These are phyloP conservation scores for Vaccinium macrocarpon DNA, from an alignment of 148 eudicot species.

Conservation along the genomic window DNA sequence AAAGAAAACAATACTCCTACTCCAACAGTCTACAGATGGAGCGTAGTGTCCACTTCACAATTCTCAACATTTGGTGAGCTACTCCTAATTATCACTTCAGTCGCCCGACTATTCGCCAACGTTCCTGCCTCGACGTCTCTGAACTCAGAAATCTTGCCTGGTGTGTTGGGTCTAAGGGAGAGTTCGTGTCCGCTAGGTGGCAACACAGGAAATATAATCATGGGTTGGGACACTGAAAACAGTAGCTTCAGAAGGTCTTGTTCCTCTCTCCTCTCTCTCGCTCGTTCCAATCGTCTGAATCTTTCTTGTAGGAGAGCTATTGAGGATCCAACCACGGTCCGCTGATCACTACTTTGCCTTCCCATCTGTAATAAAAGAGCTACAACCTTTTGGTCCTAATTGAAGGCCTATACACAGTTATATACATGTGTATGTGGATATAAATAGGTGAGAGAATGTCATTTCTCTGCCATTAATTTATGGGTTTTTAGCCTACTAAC, in stretches of 20 bases:
- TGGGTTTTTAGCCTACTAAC: neutral
- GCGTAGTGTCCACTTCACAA: slow-evolving; percentile 24
- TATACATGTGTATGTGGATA: neutral
- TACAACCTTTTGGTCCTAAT: neutral
- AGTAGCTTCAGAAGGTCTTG: slow-evolving; percentile 17
- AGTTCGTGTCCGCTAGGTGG: neutral
- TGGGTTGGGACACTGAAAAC: slow-evolving; percentile 14
- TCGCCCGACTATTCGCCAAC: neutral
- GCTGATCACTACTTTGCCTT: neutral
- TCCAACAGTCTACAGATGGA: slow-evolving; percentile 16
- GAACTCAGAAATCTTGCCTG: slow-evolving; percentile 8
- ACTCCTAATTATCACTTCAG: neutral
- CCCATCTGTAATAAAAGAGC: neutral
- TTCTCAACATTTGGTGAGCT: neutral
- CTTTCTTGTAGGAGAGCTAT: slow-evolving; percentile 29
- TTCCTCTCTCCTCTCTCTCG: slow-evolving; percentile 23
- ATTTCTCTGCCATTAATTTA: neutral
- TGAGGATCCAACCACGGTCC: slow-evolving; percentile 20
- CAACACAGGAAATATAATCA: neutral
- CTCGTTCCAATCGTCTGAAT: slow-evolving; percentile 17
- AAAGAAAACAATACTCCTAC: neutral
- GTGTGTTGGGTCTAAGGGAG: slow-evolving; percentile 16
- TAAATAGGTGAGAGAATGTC: neutral
- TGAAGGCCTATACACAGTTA: neutral
- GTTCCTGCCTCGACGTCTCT: neutral